Evolutionary conservation across 495 filamentous ascomycete genomes (phyloP).

Genomic region (Talaromyces ruber): DNA sequence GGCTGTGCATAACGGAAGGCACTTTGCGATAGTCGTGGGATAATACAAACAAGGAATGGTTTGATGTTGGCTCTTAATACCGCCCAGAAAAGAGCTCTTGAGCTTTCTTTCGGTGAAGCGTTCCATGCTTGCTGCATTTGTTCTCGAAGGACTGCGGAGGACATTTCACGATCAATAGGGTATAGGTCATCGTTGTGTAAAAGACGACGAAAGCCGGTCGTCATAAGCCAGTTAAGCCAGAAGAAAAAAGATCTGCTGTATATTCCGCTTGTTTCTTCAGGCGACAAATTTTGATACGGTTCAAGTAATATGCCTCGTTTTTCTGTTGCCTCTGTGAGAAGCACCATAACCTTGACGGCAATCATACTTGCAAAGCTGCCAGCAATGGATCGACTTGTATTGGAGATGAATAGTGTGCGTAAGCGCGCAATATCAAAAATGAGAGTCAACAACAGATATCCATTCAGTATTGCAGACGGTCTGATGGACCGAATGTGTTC

Average conservation of each 20-base stretch:
- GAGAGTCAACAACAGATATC: constrained; percentile 50
- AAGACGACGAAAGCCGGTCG: constrained; percentile 25
- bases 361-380: constrained; percentile 20
- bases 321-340: constrained; percentile 44
- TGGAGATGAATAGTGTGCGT: constrained; percentile 47
- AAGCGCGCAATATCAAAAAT: constrained; percentile 47
- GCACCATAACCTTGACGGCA: constrained; percentile 36
- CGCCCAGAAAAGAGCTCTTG: constrained; percentile 33
- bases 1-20: constrained; percentile 58
- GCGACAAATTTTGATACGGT: constrained; percentile 36
- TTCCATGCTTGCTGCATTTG: constrained; percentile 1
- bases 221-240: constrained; percentile 52
- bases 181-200: constrained; percentile 29
- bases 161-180: constrained; percentile 2
- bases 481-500: constrained; percentile 50
- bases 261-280: constrained; percentile 50
- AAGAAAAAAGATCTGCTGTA: constrained; percentile 44
- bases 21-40: constrained; percentile 43
- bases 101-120: neutral
- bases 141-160: neutral
- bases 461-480: constrained; percentile 51
- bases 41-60: constrained; percentile 37
- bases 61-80: constrained; percentile 37
- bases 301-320: constrained; percentile 41
- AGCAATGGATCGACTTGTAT: constrained; percentile 8